phyloP scores from a whole-genome alignment of 1,284 basidiomycete genomes.

The Hemileia vastatrix region DNA sequence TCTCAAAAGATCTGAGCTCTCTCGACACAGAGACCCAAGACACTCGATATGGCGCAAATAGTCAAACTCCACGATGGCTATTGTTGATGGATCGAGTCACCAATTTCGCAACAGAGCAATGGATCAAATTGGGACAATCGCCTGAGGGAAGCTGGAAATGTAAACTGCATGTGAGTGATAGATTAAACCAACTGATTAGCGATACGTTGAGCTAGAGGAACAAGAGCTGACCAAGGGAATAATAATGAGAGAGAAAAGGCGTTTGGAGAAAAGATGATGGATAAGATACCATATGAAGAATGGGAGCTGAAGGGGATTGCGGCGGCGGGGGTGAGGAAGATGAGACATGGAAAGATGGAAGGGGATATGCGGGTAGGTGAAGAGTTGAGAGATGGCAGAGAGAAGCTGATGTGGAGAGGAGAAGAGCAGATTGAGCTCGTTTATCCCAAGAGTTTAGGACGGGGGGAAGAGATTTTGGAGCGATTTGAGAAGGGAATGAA shows the following conservation, averaged over 20 bases:
- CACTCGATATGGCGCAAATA: background rate
- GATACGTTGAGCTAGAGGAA: background rate
- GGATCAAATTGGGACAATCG: constrained; percentile 1
- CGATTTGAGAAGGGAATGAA: background rate
- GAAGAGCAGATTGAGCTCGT: constrained; percentile 1
- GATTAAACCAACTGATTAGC: background rate
- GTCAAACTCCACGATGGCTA: background rate
- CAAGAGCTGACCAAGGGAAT: background rate
- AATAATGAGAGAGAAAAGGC: background rate
- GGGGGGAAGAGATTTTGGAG: background rate
- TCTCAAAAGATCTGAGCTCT: background rate
- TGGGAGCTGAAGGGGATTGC: constrained; percentile 14
- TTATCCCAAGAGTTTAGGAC: background rate
- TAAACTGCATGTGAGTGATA: constrained; percentile 3
- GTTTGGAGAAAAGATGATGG: constrained; percentile 10
- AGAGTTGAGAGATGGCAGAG: background rate
- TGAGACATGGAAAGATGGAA: background rate
- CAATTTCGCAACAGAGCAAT: constrained; percentile 1
- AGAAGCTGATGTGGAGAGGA: background rate
- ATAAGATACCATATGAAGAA: constrained; percentile 17
- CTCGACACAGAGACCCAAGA: background rate
- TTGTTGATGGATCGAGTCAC: background rate
- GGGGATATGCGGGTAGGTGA: background rate
- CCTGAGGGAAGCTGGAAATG: constrained; percentile 1
- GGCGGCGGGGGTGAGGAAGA: background rate